Evolutionary conservation across 1,284 basidiomycete genomes (phyloP), one percentile per base, ranked within the genome.

Genomic region (Ustilago sp.): DNA sequence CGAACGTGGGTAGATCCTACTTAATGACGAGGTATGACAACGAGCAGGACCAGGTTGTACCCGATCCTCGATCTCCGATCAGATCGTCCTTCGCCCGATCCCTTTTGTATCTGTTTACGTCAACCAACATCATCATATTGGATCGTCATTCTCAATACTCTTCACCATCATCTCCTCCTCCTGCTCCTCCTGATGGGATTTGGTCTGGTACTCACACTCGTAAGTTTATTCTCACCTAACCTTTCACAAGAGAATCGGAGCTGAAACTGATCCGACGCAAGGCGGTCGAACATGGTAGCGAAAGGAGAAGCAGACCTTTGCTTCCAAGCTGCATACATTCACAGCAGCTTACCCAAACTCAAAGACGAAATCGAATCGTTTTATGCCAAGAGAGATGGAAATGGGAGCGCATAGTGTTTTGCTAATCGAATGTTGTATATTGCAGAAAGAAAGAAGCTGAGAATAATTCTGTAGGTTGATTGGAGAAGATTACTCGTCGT

Each of bases 401-500:
- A 15, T 51, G n/a, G 62, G 62, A 1, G 48, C n/a, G 23, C 68
- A 70, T 23, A 47, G 36, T 36, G 34, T 65, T 1, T 47, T 70
- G 36, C 58, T 45, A 57, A 48, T 31, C 38, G n/a, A 43, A 50
- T 41, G 51, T 48, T n/a, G 54, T 57, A 28, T 28, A 68, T 68
- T 68, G 60, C 66, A 43, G 41, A 5, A 48, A 28, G 23, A 28
- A 52, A n/a, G 51, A n/a, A 47, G 31, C n/a, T 34, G 31, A 38
- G 13, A 31, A 28, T 36, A 41, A 13, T 54, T 11, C 43, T 32
- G 47, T 32, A 31, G 35, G 28, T 39, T 17, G 15, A 7, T 35
- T 5, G 12, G 28, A 55, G n/a, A 15, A 23, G 23, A 3, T 43
- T 65, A 68, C 53, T 81, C 77, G 55, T 79, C 79, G 6, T 79